Evolutionary conservation across 805 yeast species (phyloP).

Genomic region (Ogataea henricii): DNA sequence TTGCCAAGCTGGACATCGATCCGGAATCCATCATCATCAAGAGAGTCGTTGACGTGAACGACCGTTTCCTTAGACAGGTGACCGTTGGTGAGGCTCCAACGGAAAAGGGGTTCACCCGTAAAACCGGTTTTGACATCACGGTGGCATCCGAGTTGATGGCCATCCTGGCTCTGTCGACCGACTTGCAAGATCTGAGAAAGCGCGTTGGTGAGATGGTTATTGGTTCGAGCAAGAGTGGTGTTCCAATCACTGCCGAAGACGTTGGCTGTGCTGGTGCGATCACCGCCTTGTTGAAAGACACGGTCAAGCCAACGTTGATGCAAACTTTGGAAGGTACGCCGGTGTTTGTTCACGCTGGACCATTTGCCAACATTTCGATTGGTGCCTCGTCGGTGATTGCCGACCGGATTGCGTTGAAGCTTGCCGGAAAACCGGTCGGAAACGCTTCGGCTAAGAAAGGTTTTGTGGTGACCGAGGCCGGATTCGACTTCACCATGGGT

Average conservation of each 20-base stretch:
- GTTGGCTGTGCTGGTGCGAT: conserved; percentile 86
- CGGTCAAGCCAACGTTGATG: conserved; percentile 83
- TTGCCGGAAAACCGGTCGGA: conserved; percentile 54
- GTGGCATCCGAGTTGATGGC: conserved; percentile 90
- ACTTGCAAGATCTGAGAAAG: conserved; percentile 69
- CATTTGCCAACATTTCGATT: conserved; percentile 84
- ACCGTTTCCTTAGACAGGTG: conserved; percentile 74
- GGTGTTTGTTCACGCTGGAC: conserved; percentile 86
- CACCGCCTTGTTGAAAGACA: conserved; percentile 78
- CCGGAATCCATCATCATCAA: conserved; percentile 81
- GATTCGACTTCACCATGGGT: conserved; percentile 90
- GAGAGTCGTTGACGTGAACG: conserved; percentile 84
- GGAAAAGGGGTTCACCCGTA: conserved; percentile 70
- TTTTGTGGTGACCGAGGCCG: conserved; percentile 84
- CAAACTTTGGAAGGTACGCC: conserved; percentile 89
- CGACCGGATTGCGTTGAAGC: conserved; percentile 77
- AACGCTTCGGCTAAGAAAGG: conserved; percentile 52
- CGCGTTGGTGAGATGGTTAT: conserved; percentile 77
- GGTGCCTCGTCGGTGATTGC: conserved; percentile 86
- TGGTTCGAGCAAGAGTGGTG: conserved; percentile 68
- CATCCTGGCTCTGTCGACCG: conserved; percentile 70
- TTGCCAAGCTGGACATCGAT: conserved; percentile 73
- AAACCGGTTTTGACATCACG: conserved; percentile 80
- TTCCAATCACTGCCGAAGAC: conserved; percentile 79
- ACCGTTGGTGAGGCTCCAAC: conserved; percentile 83